phyloP scores from a whole-genome alignment of 1,284 basidiomycete species.

The Melampsora allii-populina region DNA sequence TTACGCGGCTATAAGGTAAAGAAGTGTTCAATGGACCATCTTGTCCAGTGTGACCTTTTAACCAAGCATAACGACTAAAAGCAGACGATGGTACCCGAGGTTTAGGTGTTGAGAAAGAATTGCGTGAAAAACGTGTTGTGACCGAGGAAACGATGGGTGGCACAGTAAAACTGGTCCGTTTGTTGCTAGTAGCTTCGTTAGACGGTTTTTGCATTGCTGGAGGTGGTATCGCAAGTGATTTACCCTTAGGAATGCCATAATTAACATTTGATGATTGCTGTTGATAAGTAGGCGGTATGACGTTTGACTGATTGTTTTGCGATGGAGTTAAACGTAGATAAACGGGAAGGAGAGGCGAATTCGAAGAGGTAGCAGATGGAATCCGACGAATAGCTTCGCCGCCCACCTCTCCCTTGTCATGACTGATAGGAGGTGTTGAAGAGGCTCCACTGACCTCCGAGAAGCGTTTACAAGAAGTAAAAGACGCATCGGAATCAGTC shows the following conservation, averaged over 20 bases:
- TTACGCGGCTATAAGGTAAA: slow-evolving; percentile 12
- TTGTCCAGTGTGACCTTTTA: slow-evolving; percentile 22
- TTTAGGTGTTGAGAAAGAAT: background rate
- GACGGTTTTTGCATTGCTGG: slow-evolving; percentile 15
- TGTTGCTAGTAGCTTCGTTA: slow-evolving; percentile 1
- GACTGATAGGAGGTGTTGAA: slow-evolving; percentile 28
- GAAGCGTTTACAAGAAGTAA: slow-evolving; percentile 6
- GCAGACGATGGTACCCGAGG: slow-evolving; percentile 20
- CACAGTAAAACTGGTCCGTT: background rate
- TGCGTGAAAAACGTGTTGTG: slow-evolving; percentile 13
- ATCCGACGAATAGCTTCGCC: slow-evolving; percentile 18
- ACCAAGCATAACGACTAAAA: slow-evolving; percentile 41
- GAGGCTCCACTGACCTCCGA: slow-evolving; percentile 33
- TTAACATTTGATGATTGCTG: background rate
- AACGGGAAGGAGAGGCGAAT: slow-evolving; percentile 17
- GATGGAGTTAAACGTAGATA: slow-evolving; percentile 1
- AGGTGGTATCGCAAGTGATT: slow-evolving; percentile 12
- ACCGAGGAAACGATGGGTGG: slow-evolving; percentile 4
- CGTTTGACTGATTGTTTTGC: slow-evolving; percentile 8
- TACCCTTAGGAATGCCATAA: background rate
- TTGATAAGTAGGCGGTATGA: background rate
- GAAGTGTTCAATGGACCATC: slow-evolving; percentile 3
- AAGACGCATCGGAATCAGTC: slow-evolving; percentile 18
- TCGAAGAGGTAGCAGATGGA: slow-evolving; percentile 32
- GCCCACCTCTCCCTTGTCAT: slow-evolving; percentile 4